These are phyloP conservation scores for Lignosus rhinocerotis DNA, from an alignment of 1,284 basidiomycete genomes.

Conservation along the genomic window DNA sequence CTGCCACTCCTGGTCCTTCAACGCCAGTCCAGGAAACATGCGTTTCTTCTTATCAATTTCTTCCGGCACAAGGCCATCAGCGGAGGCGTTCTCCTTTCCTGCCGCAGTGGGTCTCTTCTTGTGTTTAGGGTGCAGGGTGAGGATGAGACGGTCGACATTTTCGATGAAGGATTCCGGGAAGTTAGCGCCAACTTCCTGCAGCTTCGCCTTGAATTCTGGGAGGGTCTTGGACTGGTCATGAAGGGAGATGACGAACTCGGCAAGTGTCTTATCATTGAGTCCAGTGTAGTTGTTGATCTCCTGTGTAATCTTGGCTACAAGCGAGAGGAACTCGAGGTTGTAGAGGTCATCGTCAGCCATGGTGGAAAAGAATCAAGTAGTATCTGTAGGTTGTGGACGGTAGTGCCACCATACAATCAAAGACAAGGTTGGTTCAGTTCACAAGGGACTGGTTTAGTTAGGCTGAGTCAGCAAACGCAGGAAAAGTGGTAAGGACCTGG, in stretches of 20 bases:
- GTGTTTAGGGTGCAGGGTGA: constrained; percentile 95
- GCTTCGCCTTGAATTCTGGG: constrained; percentile 79
- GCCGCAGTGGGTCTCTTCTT: constrained; percentile 66
- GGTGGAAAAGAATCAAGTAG: constrained; percentile 10
- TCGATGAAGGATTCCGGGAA: constrained; percentile 91
- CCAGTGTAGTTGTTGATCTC: constrained; percentile 88
- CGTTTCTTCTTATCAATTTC: constrained; percentile 80
- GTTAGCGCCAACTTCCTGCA: constrained; percentile 80
- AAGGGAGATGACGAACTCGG: constrained; percentile 93
- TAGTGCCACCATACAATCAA: not conserved
- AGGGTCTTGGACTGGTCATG: constrained; percentile 84
- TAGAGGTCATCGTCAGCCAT: constrained; percentile 82
- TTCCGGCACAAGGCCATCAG: constrained; percentile 38
- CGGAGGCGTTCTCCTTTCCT: constrained; percentile 39
- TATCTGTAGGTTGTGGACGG: not conserved
- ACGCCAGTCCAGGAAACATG: constrained; percentile 89
- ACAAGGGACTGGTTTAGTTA: not conserved
- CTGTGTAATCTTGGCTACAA: constrained; percentile 87
- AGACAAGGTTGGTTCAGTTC: constrained; percentile 1
- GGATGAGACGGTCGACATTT: constrained; percentile 92
- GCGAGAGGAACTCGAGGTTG: constrained; percentile 87
- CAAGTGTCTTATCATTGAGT: constrained; percentile 87
- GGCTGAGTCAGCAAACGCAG: constrained; percentile 15
- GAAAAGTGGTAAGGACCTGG: not conserved
- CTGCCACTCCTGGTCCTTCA: constrained; percentile 75